These are phyloP conservation scores for Epichloe hybrida DNA, from an alignment of 2,329 filamentous ascomycete genomes.

Conservation along the genomic window DNA sequence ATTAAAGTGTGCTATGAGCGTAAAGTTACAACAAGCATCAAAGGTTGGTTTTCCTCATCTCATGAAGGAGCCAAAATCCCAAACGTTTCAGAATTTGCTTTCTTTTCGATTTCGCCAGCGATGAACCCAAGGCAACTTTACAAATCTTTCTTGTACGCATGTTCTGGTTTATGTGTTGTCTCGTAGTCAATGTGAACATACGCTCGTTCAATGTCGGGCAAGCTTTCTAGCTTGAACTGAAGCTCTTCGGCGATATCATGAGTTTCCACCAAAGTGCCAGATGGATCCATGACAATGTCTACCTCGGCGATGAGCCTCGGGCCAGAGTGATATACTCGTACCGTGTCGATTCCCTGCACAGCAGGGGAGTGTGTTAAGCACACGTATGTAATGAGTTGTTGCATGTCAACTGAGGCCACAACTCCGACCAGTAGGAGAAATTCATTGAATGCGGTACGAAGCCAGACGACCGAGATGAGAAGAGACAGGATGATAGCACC, in stretches of 20 bases:
- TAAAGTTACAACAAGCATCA: too few relatives aligned
- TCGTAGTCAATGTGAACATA: constrained; percentile 98
- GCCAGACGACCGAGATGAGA: constrained; percentile 69
- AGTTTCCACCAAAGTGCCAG: constrained; percentile 58
- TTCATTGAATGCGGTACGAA: constrained; percentile 72
- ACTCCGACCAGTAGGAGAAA: constrained; percentile 87
- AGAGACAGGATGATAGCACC: constrained; percentile 75
- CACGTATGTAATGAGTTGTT: constrained; percentile 85
- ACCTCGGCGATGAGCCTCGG: constrained; percentile 87
- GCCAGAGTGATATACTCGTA: constrained; percentile 84
- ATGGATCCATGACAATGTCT: constrained; percentile 83
- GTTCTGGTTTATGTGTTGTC: constrained; percentile 88
- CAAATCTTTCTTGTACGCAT: constrained; percentile 48
- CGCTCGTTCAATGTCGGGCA: constrained; percentile 83
- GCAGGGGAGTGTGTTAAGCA: constrained; percentile 83
- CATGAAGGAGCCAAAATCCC: too few relatives aligned
- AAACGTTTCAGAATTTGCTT: too few relatives aligned
- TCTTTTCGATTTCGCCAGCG: too few relatives aligned
- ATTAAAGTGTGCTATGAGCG: too few relatives aligned
- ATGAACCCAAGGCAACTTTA: constrained; percentile 13
- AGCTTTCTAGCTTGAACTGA: constrained; percentile 83
- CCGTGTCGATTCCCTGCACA: constrained; percentile 84
- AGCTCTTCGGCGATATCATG: constrained; percentile 91
- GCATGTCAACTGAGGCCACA: constrained; percentile 68
- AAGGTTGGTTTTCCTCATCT: too few relatives aligned